Evolutionary conservation across 2,329 filamentous ascomycete species (phyloP), one percentile per base, ranked within the genome.

Genomic region (Aspergillus brasiliensis): DNA sequence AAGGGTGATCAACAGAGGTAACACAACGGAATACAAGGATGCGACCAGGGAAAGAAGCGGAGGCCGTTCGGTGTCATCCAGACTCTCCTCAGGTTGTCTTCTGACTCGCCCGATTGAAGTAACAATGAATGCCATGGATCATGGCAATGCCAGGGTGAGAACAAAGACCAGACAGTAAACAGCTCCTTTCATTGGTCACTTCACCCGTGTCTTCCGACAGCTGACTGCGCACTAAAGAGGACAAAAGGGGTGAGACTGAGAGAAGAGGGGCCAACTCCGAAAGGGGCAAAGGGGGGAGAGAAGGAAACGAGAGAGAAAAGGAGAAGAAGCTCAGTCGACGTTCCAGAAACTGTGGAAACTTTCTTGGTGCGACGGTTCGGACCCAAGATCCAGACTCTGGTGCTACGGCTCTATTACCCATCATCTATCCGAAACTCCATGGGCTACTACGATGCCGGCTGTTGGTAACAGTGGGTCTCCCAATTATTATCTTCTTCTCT

Each of bases 281-380:
- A 59, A 37, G 17, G 49, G 25, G 28, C 28, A 54, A 60, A 60
- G n/a, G 31, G 19, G 34, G 53, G 25, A 48, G 23, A 48, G 51
- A 61, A 57, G 21, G 8, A 28, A 19, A 38, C 13, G 49, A 48
- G 17, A 40, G 40, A 25, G 52, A 59, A 53, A 55, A 48, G 27
- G 27, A 46, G 40, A 44, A 46, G 57, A 58, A 48, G 58, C 46
- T 54, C 17, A 56, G 54, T 59, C 52, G 48, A 58, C 49, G 65
- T 66, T 66, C 65, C 63, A 66, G 65, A 66, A 66, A 64, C 57
- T 52, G 61, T 63, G 59, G 59, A 63, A 59, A 62, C 57, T 58
- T 61, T 57, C 46, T 54, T 62, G 57, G 53, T 62, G 60, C 44
- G 58, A 64, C 64, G 56, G 57, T 61, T 62, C 57, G 59, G 58